Evolutionary conservation across 225 moss, liverwort and hornwort genomes (phyloP).

Genomic region (Rhytidiadelphus loreus): DNA sequence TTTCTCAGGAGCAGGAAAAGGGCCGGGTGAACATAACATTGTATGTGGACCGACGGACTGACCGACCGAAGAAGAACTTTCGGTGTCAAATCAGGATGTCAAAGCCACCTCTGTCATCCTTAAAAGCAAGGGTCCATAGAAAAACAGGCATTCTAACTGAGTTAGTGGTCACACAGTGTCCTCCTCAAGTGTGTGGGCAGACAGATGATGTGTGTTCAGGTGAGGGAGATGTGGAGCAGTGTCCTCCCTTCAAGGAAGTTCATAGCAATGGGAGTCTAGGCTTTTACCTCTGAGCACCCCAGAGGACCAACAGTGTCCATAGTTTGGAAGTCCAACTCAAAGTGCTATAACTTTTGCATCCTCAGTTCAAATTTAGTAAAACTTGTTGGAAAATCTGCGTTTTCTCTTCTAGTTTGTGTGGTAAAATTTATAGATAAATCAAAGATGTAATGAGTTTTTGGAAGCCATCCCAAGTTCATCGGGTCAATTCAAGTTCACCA

Average conservation of each 20-base stretch:
- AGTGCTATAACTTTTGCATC: too few species aligned
- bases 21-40: not conserved
- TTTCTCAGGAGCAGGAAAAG: not conserved
- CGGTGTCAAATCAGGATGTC: slow-evolving; percentile 1
- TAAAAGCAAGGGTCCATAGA: not conserved
- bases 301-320: too few species aligned
- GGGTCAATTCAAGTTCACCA: too few species aligned
- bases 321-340: too few species aligned
- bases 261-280: not conserved
- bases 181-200: not conserved
- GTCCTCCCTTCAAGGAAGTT: not conserved
- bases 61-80: not conserved
- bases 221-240: not conserved
- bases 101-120: not conserved
- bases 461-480: too few species aligned
- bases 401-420: too few species aligned
- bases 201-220: not conserved
- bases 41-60: too few species aligned
- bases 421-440: too few species aligned
- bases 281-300: too few species aligned
- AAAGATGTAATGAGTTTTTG: too few species aligned
- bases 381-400: too few species aligned
- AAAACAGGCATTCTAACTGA: not conserved
- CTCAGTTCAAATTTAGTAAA: too few species aligned
- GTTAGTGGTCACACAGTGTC: not conserved